Evolutionary conservation across 148 eudicot species (phyloP).

Genomic region (Silene uniflora): DNA sequence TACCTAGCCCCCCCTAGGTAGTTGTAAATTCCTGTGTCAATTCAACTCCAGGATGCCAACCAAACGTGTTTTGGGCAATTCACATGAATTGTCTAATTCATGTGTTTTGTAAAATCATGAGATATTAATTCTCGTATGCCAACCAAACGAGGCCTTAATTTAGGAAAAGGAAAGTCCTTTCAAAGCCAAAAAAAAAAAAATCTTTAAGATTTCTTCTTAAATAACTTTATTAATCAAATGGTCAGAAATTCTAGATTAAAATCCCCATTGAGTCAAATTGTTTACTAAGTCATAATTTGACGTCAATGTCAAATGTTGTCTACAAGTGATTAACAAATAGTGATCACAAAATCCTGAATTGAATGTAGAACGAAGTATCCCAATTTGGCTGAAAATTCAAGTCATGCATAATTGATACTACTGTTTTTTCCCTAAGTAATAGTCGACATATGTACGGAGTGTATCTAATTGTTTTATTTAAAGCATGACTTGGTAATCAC

Average conservation of each 20-base stretch:
- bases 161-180: neutral
- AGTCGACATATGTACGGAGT: neutral
- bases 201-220: neutral
- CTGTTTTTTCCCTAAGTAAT: too few relatives aligned
- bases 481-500: slow-evolving; percentile 6
- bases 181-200: neutral
- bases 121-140: too few relatives aligned
- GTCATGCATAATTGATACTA: neutral
- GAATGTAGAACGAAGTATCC: neutral
- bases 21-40: too few relatives aligned
- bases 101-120: too few relatives aligned
- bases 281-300: slow-evolving; percentile 30
- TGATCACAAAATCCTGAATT: neutral
- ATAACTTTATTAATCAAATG: neutral
- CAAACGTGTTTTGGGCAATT: too few relatives aligned
- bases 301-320: slow-evolving; percentile 18
- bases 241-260: slow-evolving; percentile 13
- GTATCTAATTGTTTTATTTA: neutral
- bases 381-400: neutral
- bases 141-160: too few relatives aligned
- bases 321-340: neutral
- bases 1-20: too few relatives aligned
- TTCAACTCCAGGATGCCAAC: too few relatives aligned
- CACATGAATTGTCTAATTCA: too few relatives aligned
- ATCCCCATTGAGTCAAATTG: slow-evolving; percentile 15